A percentile compares a stretch with the other conserved stretches of the same genome.
Conservation (phyloP, 1,139 yeast genomes). For the Meyerozyma elateridarum region DNA sequence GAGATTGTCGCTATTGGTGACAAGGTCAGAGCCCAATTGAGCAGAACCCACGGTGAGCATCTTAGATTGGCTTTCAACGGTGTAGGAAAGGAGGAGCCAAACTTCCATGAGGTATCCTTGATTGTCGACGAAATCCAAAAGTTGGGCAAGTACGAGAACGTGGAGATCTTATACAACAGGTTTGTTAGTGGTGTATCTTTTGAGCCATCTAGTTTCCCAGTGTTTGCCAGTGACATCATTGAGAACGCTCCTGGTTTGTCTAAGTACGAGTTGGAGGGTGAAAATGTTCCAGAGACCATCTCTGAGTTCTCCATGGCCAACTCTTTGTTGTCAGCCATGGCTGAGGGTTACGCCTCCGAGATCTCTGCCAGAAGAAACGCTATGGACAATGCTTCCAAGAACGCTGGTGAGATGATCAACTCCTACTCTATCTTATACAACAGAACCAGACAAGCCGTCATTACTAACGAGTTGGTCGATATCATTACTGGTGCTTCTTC, state of each 20-base stretch:
- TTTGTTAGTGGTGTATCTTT: conserved; percentile 85
- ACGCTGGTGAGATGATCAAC: conserved; percentile 98
- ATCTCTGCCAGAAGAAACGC: conserved; percentile 99
- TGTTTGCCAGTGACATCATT: conserved; percentile 67
- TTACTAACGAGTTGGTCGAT: conserved; percentile 98
- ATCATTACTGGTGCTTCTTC: conserved; percentile 99
- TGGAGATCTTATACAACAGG: conserved; percentile 83
- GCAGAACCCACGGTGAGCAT: conserved; percentile 72
- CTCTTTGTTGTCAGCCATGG: conserved; percentile 85
- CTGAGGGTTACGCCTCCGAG: conserved; percentile 98
- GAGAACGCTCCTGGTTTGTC: conserved; percentile 84
- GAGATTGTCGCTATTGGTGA: conserved; percentile 92
- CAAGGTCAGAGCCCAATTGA: conserved; percentile 82
- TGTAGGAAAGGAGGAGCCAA: conserved; percentile 95
- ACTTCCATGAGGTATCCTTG: conserved; percentile 82
- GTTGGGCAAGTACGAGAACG: conserved; percentile 66
- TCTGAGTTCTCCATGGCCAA: conserved; percentile 89
- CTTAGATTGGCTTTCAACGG: conserved; percentile 78
- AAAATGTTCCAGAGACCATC: conserved; percentile 61
- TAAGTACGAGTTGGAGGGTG: conserved; percentile 75
- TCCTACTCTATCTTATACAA: conserved; percentile 94
- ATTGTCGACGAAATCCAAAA: conserved; percentile 80
- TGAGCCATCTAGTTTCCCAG: conserved; percentile 71
- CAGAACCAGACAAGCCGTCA: conserved; percentile 99
- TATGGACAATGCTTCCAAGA: conserved; percentile 99